Conservation (phyloP, 2,329 filamentous ascomycete species). For the Aspergillus aculeatus region DNA sequence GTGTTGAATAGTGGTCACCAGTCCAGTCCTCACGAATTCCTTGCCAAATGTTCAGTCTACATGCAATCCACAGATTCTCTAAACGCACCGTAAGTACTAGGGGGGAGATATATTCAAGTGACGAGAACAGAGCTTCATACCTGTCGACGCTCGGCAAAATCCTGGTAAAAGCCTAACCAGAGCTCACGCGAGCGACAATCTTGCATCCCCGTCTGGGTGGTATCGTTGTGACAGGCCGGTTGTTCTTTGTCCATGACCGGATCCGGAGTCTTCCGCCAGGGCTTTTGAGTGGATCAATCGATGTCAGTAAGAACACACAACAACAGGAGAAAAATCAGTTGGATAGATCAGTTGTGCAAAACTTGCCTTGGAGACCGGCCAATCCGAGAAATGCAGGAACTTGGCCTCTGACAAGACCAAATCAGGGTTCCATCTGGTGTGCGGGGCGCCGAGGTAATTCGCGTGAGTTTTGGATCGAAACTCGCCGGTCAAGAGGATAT, state of each 20-base stretch:
- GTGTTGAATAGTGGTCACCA: too few species aligned
- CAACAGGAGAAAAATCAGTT: too few species aligned
- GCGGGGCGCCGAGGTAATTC: conserved; percentile 49
- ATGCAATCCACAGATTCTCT: too few species aligned
- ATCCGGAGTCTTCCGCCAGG: not conserved
- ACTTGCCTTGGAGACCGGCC: conserved; percentile 48
- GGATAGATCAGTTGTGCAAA: too few species aligned
- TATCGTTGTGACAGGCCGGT: not conserved
- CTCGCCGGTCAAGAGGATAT: conserved; percentile 6
- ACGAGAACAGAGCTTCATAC: not conserved
- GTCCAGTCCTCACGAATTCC: too few species aligned
- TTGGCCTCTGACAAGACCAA: conserved; percentile 56
- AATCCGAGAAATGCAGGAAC: conserved; percentile 65
- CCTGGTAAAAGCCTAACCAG: not conserved
- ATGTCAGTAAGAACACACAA: too few species aligned
- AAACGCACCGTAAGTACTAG: too few species aligned
- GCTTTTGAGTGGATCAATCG: not conserved
- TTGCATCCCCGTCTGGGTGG: not conserved
- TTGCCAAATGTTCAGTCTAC: too few species aligned
- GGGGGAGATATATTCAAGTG: too few species aligned
- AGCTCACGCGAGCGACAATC: not conserved
- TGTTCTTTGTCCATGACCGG: not conserved
- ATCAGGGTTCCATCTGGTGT: conserved; percentile 53
- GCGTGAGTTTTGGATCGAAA: conserved; percentile 39
- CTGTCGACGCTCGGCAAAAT: not conserved